Percentiles rank a stretch among this genome's conserved stretches.
Evolutionary conservation across 192 early-diverging fungal genomes (phyloP).

Genomic region (Rhizophlyctis rosea): DNA sequence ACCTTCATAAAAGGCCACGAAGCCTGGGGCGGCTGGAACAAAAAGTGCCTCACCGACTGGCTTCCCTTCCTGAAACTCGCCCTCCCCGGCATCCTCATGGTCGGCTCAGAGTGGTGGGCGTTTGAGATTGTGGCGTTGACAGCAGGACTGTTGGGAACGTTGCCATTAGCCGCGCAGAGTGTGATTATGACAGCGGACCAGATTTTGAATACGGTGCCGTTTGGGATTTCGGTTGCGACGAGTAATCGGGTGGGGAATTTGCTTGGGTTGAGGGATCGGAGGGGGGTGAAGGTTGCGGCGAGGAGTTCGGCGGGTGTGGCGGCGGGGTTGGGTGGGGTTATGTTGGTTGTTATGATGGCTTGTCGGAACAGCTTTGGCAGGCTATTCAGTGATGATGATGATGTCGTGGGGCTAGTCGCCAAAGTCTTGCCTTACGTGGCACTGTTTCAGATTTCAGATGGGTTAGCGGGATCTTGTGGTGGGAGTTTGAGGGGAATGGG

Average conservation of each 20-base stretch:
- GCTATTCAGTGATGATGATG: conserved; percentile 62
- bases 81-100: conserved; percentile 74
- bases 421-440: conserved; percentile 76
- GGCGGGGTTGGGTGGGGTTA: conserved; percentile 12
- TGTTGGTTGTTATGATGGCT: conserved; percentile 8
- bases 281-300: background rate
- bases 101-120: conserved; percentile 58
- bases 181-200: conserved; percentile 28
- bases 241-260: conserved; percentile 71
- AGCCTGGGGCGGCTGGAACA: conserved; percentile 87
- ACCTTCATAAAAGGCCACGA: conserved; percentile 56
- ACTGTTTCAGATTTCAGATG: conserved; percentile 49
- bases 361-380: conserved; percentile 49
- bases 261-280: background rate
- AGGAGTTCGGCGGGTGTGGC: background rate
- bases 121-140: conserved; percentile 47
- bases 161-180: conserved; percentile 76
- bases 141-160: conserved; percentile 73
- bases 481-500: conserved; percentile 78
- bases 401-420: conserved; percentile 69
- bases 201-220: conserved; percentile 73
- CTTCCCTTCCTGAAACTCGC: conserved; percentile 53
- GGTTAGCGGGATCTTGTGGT: conserved; percentile 38
- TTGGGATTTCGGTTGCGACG: conserved; percentile 75
- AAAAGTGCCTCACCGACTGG: conserved; percentile 55